A percentile compares a stretch with the other conserved stretches of the same genome.
Evolutionary conservation across 805 yeast species (phyloP).

Genomic region (Yamadazyma olivae): DNA sequence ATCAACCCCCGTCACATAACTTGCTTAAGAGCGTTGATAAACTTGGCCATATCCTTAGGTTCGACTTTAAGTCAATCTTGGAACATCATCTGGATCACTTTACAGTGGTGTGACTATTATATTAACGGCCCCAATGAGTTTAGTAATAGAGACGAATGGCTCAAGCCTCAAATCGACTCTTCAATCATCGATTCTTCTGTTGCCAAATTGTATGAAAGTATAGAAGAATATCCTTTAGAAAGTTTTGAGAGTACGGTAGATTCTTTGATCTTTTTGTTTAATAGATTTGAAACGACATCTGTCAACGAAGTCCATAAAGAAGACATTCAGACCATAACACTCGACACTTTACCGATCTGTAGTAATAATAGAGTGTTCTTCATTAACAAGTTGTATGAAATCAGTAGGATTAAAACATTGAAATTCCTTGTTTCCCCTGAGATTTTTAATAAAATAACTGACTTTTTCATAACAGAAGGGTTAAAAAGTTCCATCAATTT

Average conservation of each 20-base stretch:
- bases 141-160: constrained; percentile 21
- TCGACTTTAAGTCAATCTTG: constrained; percentile 66
- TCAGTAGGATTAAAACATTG: constrained; percentile 49
- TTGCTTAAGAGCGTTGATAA: constrained; percentile 74
- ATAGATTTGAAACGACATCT: constrained; percentile 13
- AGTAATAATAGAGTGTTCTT: constrained; percentile 56
- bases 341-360: constrained; percentile 29
- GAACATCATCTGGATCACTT: constrained; percentile 54
- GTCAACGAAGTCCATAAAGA: neutral
- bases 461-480: constrained; percentile 42
- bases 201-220: constrained; percentile 60
- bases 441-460: constrained; percentile 42
- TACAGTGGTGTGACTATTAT: constrained; percentile 78
- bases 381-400: constrained; percentile 49
- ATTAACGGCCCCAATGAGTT: constrained; percentile 52
- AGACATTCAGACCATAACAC: neutral
- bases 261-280: constrained; percentile 42
- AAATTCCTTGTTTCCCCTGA: constrained; percentile 46
- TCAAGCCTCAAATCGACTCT: constrained; percentile 13
- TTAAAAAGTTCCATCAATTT: constrained; percentile 26
- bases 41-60: constrained; percentile 80
- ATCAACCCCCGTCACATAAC: constrained; percentile 68
- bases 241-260: constrained; percentile 46
- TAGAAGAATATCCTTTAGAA: constrained; percentile 48
- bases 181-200: constrained; percentile 59